A percentile compares a stretch with the other conserved stretches of the same genome.
Conservation (phyloP, 176 grass and related monocot species). For the Triticum monococcum region DNA sequence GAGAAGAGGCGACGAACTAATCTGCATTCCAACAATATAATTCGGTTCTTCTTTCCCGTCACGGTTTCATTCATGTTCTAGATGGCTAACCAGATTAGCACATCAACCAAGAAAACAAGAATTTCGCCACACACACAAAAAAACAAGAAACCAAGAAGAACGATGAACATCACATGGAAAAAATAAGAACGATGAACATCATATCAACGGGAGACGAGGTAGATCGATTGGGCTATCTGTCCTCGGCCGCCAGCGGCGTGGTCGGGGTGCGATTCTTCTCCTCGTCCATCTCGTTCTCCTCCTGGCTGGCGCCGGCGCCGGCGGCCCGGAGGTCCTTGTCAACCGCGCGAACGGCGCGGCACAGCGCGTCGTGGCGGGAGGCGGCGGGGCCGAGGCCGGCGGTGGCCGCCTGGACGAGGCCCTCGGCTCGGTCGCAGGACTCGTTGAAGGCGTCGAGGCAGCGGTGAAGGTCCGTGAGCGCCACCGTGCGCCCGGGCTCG, state of each 20-base stretch:
- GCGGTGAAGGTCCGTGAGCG: neutral
- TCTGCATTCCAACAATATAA: neutral
- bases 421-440: conserved; percentile 15
- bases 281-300: neutral
- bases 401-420: neutral
- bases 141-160: too few relatives aligned
- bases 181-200: neutral
- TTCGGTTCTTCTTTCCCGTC: neutral
- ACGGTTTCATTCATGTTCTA: neutral
- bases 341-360: neutral
- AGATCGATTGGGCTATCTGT: neutral
- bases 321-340: neutral
- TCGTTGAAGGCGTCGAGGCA: neutral
- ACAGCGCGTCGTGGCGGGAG: neutral
- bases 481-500: neutral
- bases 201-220: neutral
- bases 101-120: too few relatives aligned
- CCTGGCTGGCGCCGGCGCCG: too few relatives aligned
- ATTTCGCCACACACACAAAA: too few relatives aligned
- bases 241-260: neutral
- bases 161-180: neutral
- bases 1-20: neutral
- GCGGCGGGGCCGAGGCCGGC: neutral
- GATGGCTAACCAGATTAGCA: neutral
- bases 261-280: neutral